Percentiles rank a stretch among this genome's conserved stretches.
phyloP scores from a whole-genome alignment of 192 early-diverging fungal species.

The Dissophora ornata region DNA sequence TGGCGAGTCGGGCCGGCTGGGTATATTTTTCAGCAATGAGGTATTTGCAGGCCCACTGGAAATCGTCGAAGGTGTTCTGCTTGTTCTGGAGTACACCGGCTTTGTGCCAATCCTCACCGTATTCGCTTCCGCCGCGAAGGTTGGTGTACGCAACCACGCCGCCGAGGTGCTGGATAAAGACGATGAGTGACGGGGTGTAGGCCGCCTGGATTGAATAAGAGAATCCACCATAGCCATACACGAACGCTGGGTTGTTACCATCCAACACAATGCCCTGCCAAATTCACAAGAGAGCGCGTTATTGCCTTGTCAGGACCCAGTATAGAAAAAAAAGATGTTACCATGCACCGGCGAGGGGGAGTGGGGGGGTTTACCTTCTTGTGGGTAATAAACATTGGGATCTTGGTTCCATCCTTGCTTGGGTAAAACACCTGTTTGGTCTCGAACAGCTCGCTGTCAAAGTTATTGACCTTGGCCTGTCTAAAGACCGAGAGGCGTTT shows the following conservation, averaged over 20 bases:
- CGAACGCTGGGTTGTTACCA: constrained; percentile 65
- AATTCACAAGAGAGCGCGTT: too few relatives aligned
- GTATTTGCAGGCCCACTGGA: constrained; percentile 74
- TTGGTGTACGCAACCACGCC: constrained; percentile 73
- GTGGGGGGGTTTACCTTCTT: constrained; percentile 57
- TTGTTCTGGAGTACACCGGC: constrained; percentile 68
- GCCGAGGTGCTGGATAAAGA: constrained; percentile 65
- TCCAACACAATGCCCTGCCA: constrained; percentile 63
- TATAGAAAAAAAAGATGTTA: too few relatives aligned
- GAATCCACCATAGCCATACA: constrained; percentile 83
- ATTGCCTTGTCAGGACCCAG: too few relatives aligned
- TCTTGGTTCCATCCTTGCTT: constrained; percentile 72
- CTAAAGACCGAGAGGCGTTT: constrained; percentile 54
- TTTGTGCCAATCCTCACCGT: constrained; percentile 65
- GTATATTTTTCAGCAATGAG: constrained; percentile 70
- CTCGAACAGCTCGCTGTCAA: constrained; percentile 62
- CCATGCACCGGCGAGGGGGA: too few relatives aligned
- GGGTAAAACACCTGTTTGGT: constrained; percentile 74
- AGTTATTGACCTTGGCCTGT: constrained; percentile 60
- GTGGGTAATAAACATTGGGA: constrained; percentile 76
- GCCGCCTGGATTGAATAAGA: constrained; percentile 61
- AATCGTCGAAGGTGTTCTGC: constrained; percentile 83
- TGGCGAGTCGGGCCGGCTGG: constrained; percentile 55
- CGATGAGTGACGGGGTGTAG: constrained; percentile 47
- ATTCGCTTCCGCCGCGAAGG: constrained; percentile 80